These are phyloP conservation scores for Phalaenopsis aphrodite DNA, from an alignment of 106 monocot genomes.

Conservation along the genomic window DNA sequence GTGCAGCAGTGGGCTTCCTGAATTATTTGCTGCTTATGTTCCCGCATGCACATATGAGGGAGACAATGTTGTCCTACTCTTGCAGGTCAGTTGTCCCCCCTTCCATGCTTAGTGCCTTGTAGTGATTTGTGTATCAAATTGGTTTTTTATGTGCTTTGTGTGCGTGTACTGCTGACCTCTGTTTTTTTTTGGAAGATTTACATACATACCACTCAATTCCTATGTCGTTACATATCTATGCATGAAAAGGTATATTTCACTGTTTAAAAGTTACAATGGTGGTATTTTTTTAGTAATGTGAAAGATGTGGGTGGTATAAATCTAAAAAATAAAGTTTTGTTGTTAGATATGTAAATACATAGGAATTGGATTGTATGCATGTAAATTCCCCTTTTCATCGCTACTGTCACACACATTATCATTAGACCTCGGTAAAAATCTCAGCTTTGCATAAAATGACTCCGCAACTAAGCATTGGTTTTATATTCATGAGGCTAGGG, in stretches of 20 bases:
- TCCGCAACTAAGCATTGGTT: not conserved
- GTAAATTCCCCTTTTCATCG: not conserved
- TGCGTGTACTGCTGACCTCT: not conserved
- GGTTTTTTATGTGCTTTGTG: not conserved
- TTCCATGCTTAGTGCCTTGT: not conserved
- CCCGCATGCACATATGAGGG: constrained; percentile 97
- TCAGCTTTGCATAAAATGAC: not conserved
- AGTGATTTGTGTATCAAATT: not conserved
- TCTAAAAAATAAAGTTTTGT: too few species aligned
- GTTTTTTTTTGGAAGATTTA: too few species aligned
- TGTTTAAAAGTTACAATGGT: too few species aligned
- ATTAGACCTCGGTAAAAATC: not conserved
- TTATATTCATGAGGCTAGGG: not conserved
- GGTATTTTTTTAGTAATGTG: too few species aligned
- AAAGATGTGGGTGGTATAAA: too few species aligned
- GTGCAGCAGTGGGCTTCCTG: constrained; percentile 97
- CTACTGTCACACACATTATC: not conserved
- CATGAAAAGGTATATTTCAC: too few species aligned
- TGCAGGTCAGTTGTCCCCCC: constrained; percentile 52
- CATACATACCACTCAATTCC: too few species aligned
- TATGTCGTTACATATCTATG: too few species aligned
- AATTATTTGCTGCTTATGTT: constrained; percentile 93
- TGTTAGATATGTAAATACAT: too few species aligned
- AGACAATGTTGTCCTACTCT: constrained; percentile 78
- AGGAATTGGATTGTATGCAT: too few species aligned